Evolutionary conservation across 805 yeast species (phyloP).

Genomic region (Torulaspora microellipsoides): DNA sequence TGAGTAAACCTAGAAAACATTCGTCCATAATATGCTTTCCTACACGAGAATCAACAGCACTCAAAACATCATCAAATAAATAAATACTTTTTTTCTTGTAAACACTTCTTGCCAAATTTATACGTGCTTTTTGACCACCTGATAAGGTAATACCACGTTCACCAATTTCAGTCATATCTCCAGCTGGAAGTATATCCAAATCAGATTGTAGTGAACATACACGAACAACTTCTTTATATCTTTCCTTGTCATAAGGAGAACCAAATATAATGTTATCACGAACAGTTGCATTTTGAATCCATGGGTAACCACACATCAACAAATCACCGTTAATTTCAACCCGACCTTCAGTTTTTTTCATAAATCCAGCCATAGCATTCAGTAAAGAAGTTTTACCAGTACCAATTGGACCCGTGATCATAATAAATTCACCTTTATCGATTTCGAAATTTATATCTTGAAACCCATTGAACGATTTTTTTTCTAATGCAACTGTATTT

Average conservation of each 20-base stretch:
- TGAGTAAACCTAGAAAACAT: conserved; percentile 58
- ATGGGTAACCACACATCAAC: conserved; percentile 60
- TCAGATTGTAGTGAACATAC: conserved; percentile 69
- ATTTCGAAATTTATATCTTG: conserved; percentile 49
- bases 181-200: conserved; percentile 62
- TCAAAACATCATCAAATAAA: conserved; percentile 70
- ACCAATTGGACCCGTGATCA: conserved; percentile 62
- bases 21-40: conserved; percentile 72
- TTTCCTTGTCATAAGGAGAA: conserved; percentile 42
- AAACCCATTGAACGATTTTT: conserved; percentile 41
- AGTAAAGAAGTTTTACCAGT: conserved; percentile 75
- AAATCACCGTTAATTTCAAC: conserved; percentile 51
- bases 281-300: conserved; percentile 81
- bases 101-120: conserved; percentile 74
- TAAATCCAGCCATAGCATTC: conserved; percentile 66
- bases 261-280: conserved; percentile 74
- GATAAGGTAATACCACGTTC: conserved; percentile 81
- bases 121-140: conserved; percentile 88
- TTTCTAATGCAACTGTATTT: conserved; percentile 9
- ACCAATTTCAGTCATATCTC: conserved; percentile 77
- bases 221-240: conserved; percentile 50
- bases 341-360: conserved; percentile 52
- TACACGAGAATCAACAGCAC: conserved; percentile 85
- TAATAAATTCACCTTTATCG: conserved; percentile 63
- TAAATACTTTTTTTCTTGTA: conserved; percentile 65